A percentile compares a stretch with the other conserved stretches of the same genome.
Conservation (phyloP, 106 monocot species). For the Gastrodia elata region DNA sequence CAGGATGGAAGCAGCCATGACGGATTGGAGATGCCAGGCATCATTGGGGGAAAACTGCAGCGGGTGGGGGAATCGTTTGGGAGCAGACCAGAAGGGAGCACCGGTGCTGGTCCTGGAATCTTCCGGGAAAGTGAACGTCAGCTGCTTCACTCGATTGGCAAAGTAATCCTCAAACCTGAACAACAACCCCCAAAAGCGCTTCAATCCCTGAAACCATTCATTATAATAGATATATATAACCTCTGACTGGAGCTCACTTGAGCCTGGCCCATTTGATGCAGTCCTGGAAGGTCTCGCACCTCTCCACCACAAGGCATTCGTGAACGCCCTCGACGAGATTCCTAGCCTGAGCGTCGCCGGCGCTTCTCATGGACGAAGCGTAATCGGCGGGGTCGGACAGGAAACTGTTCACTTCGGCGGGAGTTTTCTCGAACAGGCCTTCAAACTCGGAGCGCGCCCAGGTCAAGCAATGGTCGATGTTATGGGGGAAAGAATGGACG, state of each 20-base stretch:
- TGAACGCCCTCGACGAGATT: constrained; percentile 69
- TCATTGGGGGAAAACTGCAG: constrained; percentile 6
- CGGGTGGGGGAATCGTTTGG: constrained; percentile 7
- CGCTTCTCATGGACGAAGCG: constrained; percentile 46
- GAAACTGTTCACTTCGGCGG: constrained; percentile 73
- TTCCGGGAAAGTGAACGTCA: constrained; percentile 10
- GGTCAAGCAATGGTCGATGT: constrained; percentile 90
- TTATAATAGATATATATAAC: constrained; percentile 3
- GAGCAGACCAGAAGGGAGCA: constrained; percentile 10
- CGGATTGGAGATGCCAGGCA: constrained; percentile 6
- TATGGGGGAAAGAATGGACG: constrained; percentile 88
- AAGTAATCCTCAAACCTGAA: constrained; percentile 13
- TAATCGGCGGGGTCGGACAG: constrained; percentile 59
- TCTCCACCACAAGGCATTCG: constrained; percentile 66
- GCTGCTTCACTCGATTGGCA: constrained; percentile 10
- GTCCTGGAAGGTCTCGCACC: constrained; percentile 73
- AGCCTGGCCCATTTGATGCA: constrained; percentile 78
- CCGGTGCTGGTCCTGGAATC: constrained; percentile 4
- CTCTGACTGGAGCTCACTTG: constrained; percentile 34
- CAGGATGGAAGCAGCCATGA: constrained; percentile 11
- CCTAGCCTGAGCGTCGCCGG: constrained; percentile 84
- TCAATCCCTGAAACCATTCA: neutral
- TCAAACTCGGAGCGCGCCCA: constrained; percentile 98
- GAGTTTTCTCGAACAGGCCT: constrained; percentile 75
- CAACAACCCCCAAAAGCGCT: neutral